Conservation (phyloP, 2,329 filamentous ascomycete genomes). For the Calonectria pauciramosa region DNA sequence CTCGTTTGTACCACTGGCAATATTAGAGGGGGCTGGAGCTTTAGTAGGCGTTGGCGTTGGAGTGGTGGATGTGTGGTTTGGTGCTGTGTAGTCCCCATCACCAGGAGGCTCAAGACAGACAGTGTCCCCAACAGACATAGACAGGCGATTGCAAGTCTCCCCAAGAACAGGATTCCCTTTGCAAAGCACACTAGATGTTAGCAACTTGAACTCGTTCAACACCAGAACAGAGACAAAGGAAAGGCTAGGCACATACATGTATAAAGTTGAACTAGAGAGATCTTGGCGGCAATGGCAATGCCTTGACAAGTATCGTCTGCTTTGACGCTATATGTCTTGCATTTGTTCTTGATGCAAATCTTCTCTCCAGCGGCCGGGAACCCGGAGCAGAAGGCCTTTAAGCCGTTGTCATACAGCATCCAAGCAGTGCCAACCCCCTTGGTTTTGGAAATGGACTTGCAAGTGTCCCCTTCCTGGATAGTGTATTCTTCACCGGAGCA, state of each 20-base stretch:
- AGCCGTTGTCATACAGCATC: not conserved
- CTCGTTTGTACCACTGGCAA: not conserved
- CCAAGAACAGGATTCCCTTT: not conserved
- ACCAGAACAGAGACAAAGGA: no score
- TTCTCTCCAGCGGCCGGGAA: not conserved
- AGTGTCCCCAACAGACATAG: not conserved
- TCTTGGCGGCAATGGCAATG: not conserved
- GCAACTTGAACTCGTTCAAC: no score
- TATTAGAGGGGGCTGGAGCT: not conserved
- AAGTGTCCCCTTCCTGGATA: not conserved
- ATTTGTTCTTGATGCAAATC: not conserved
- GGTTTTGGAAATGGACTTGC: not conserved
- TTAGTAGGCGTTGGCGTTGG: not conserved
- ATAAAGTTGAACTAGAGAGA: not conserved
- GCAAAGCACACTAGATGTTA: no score
- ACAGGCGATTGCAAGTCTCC: not conserved
- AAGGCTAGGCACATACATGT: not conserved
- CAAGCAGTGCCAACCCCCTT: not conserved
- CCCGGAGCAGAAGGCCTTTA: not conserved
- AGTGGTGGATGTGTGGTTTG: not conserved
- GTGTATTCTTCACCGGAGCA: not conserved
- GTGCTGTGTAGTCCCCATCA: not conserved
- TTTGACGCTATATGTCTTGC: not conserved
- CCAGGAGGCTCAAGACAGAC: not conserved
- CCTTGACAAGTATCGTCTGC: not conserved